phyloP scores from a whole-genome alignment of 495 filamentous ascomycete genomes.

The Penicillium coffeae region DNA sequence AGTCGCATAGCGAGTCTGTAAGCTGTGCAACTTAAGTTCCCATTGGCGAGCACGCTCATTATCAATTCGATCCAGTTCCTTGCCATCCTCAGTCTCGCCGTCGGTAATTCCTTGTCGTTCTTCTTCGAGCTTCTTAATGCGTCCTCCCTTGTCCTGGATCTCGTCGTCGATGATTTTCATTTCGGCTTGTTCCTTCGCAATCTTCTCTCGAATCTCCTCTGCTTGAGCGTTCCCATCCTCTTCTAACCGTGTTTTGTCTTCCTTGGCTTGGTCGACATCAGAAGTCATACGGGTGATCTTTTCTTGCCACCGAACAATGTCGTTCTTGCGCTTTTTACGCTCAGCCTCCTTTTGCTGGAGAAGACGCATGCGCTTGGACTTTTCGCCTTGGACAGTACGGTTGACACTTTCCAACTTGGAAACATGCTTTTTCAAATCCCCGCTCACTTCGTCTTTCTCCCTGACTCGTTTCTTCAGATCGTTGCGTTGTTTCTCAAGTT shows the following conservation, averaged over 20 bases:
- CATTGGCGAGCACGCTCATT: constrained; percentile 56
- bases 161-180: constrained; percentile 60
- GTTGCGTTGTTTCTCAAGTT: constrained; percentile 63
- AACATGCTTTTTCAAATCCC: constrained; percentile 51
- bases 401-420: constrained; percentile 77
- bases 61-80: constrained; percentile 48
- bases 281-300: constrained; percentile 48
- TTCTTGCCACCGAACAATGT: constrained; percentile 55
- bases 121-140: constrained; percentile 62
- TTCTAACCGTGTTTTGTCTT: constrained; percentile 45
- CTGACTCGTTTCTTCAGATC: constrained; percentile 62
- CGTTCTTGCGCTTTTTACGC: constrained; percentile 56
- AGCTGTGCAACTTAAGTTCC: constrained; percentile 43
- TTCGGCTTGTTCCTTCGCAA: constrained; percentile 46
- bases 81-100: constrained; percentile 47
- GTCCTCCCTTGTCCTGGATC: constrained; percentile 56
- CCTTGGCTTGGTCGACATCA: constrained; percentile 44
- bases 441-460: constrained; percentile 22
- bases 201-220: constrained; percentile 47
- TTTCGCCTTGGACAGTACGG: constrained; percentile 74
- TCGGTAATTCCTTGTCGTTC: constrained; percentile 47
- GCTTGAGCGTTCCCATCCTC: constrained; percentile 43
- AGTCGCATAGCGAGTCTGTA: constrained; percentile 51
- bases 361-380: constrained; percentile 68
- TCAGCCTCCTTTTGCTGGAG: constrained; percentile 62